phyloP scores from a whole-genome alignment of 2,329 filamentous ascomycete species.

The Colletotrichum horii region DNA sequence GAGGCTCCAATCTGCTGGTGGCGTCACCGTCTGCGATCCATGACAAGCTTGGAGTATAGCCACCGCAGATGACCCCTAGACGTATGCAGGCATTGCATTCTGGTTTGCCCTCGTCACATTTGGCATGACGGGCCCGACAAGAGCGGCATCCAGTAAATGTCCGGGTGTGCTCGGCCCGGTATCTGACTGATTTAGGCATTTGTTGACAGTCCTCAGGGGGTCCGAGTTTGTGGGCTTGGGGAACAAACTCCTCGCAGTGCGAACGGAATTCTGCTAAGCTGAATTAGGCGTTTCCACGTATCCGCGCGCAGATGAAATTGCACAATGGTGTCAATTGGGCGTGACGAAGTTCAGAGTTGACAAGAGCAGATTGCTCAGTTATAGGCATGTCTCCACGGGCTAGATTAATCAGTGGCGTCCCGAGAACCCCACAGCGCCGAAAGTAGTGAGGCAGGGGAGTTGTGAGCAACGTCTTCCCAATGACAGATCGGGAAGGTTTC shows the following conservation, averaged over 20 bases:
- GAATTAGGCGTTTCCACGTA: background rate
- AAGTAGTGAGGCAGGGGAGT: background rate
- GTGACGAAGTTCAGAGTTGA: background rate
- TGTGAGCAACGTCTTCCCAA: background rate
- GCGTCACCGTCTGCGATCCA: background rate
- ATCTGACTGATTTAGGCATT: background rate
- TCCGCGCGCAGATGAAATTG: background rate
- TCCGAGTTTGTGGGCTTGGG: background rate
- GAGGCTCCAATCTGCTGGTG: background rate
- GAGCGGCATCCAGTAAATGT: conserved; percentile 39
- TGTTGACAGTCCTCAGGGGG: background rate
- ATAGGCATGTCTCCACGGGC: background rate
- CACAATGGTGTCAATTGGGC: background rate
- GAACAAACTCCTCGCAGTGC: background rate
- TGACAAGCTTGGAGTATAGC: conserved; percentile 31
- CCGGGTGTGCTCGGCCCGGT: background rate
- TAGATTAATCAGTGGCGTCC: background rate
- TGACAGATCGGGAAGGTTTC: background rate
- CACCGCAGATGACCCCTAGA: conserved; percentile 38
- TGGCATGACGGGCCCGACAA: conserved; percentile 44
- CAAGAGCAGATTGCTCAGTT: background rate
- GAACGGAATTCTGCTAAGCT: background rate
- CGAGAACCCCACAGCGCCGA: background rate
- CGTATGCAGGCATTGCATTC: conserved; percentile 40
- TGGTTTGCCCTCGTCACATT: conserved; percentile 48